Percentiles rank a stretch among this genome's conserved stretches.
phyloP scores from a whole-genome alignment of 208 protist species.

The Leishmania aethiopica region DNA sequence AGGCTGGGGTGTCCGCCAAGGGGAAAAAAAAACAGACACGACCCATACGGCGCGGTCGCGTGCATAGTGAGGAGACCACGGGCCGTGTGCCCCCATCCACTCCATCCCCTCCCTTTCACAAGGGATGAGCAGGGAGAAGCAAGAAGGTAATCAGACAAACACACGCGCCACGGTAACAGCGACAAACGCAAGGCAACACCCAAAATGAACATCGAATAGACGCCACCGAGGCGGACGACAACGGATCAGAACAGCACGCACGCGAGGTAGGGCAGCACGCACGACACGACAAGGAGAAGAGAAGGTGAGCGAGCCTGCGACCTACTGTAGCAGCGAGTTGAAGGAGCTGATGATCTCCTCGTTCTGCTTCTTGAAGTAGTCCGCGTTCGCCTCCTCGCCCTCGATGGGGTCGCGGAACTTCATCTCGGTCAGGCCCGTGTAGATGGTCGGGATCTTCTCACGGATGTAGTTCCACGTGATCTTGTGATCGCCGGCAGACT shows the following conservation, averaged over 20 bases:
- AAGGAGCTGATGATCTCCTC: conserved; percentile 89
- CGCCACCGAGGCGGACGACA: neutral
- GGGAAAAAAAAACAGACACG: neutral
- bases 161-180: neutral
- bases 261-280: neutral
- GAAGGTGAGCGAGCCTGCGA: neutral
- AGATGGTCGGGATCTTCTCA: conserved; percentile 87
- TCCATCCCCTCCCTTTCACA: neutral
- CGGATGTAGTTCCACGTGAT: conserved; percentile 96
- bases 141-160: neutral
- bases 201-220: neutral
- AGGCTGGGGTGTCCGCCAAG: neutral
- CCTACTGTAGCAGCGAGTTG: conserved; percentile 81
- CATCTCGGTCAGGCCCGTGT: conserved; percentile 90
- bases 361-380: conserved; percentile 91
- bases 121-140: neutral
- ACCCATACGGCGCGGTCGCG: neutral
- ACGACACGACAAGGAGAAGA: neutral
- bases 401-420: conserved; percentile 92
- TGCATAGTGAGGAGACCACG: neutral
- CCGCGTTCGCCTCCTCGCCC: conserved; percentile 83
- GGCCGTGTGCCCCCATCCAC: neutral
- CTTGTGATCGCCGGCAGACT: conserved; percentile 93
- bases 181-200: neutral
- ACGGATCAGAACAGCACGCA: neutral